Conservation (phyloP, 176 grass and related monocot species). For the Oropetium thomaeum region DNA sequence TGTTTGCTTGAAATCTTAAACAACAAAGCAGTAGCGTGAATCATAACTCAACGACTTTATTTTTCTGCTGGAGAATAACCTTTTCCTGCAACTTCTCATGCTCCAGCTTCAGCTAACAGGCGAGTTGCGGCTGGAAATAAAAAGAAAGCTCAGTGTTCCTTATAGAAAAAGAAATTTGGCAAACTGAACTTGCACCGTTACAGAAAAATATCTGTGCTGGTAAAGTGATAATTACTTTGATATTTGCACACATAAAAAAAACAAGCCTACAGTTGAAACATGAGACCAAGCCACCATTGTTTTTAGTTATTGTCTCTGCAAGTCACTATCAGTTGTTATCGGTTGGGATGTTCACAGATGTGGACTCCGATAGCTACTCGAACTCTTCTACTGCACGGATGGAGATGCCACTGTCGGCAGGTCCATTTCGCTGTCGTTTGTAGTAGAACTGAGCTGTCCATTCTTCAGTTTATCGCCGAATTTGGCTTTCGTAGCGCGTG, state of each 20-base stretch:
- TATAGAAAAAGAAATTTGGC: not conserved
- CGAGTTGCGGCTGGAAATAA: not conserved
- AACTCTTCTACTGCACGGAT: not conserved
- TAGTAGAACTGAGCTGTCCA: not conserved
- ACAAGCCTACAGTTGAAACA: not conserved
- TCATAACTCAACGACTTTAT: not conserved
- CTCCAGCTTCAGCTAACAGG: not conserved
- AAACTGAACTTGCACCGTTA: not conserved
- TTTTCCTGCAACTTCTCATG: not conserved
- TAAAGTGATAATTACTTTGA: slow-evolving; percentile 1
- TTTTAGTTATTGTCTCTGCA: too few relatives aligned
- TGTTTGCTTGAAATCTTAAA: not conserved
- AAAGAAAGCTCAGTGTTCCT: not conserved
- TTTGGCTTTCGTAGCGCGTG: not conserved
- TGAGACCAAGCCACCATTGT: not conserved
- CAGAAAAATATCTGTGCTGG: slow-evolving; percentile 18
- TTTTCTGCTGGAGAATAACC: not conserved
- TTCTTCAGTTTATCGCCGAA: not conserved
- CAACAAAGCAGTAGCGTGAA: not conserved
- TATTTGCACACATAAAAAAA: not conserved
- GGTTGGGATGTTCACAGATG: not conserved
- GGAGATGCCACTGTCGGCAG: not conserved
- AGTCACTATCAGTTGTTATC: not conserved
- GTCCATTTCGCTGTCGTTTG: slow-evolving; percentile 3
- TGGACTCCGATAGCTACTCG: not conserved